Percentiles rank a stretch among this genome's conserved stretches.
Evolutionary conservation across 768 basidiomycete species (phyloP).

Genomic region (Myochromella boudieri): DNA sequence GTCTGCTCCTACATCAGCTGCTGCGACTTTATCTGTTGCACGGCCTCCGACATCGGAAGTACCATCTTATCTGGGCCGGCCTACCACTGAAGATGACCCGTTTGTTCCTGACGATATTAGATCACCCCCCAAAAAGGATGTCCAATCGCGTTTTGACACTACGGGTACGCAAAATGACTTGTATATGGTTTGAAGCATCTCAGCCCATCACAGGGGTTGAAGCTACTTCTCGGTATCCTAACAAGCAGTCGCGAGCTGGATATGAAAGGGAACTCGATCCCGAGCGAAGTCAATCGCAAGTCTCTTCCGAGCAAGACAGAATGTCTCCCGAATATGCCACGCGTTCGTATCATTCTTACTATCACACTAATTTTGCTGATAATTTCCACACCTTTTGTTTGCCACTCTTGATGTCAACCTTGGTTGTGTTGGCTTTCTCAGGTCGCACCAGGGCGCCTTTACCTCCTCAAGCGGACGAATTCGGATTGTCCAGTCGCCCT

Average conservation of each 20-base stretch:
- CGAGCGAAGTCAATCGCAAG: slow-evolving; percentile 13
- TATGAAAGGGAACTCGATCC: slow-evolving; percentile 14
- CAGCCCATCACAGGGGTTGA: too few relatives aligned
- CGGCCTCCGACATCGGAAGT: slow-evolving; percentile 3
- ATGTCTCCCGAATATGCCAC: slow-evolving; percentile 15
- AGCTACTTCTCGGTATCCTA: slow-evolving; percentile 6
- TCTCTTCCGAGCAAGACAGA: slow-evolving; percentile 7
- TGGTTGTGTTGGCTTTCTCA: slow-evolving; percentile 23
- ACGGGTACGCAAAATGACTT: slow-evolving; percentile 7
- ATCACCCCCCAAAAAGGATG: slow-evolving; percentile 11
- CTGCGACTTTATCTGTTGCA: not conserved
- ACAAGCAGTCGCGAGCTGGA: slow-evolving; percentile 2
- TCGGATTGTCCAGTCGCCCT: slow-evolving; percentile 22
- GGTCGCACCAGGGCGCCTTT: slow-evolving; percentile 42
- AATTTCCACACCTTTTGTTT: slow-evolving; percentile 7
- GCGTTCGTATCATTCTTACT: slow-evolving; percentile 20
- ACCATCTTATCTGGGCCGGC: slow-evolving; percentile 1
- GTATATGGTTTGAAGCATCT: slow-evolving; percentile 8
- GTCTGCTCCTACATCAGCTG: not conserved
- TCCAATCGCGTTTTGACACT: slow-evolving; percentile 9
- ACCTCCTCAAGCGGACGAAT: slow-evolving; percentile 42
- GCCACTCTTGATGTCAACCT: too few relatives aligned
- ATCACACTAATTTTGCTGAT: slow-evolving; percentile 17
- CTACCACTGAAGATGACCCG: slow-evolving; percentile 21
- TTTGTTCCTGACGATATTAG: slow-evolving; percentile 22